Evolutionary conservation across 2,329 filamentous ascomycete genomes (phyloP).

Genomic region (Plectosphaerella plurivora): DNA sequence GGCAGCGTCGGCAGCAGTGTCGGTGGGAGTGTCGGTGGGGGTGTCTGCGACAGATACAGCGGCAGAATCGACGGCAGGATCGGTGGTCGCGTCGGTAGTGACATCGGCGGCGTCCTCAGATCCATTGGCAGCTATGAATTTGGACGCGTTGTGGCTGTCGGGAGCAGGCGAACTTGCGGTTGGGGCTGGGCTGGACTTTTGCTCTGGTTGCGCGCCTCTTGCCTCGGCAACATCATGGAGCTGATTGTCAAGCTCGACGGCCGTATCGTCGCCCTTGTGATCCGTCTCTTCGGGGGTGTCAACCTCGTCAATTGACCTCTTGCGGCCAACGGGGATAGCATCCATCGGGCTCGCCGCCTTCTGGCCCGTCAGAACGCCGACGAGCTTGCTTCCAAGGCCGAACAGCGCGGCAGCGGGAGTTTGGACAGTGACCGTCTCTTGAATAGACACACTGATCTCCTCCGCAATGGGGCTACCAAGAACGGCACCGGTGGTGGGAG

Average conservation of each 20-base stretch:
- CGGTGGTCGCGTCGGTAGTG: no score
- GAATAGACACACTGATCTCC: background rate
- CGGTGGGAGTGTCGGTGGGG: no score
- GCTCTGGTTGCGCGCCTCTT: background rate
- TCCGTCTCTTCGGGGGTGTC: background rate
- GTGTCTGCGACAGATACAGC: no score
- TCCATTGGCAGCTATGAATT: no score
- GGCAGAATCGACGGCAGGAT: no score
- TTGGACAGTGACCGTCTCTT: background rate
- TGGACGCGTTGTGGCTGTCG: no score
- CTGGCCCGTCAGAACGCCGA: background rate
- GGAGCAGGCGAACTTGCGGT: no score
- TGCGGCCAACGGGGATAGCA: background rate
- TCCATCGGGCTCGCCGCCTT: background rate
- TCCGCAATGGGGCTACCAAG: background rate
- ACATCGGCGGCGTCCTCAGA: no score
- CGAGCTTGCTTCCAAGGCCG: background rate
- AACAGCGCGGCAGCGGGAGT: background rate
- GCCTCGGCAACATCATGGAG: background rate
- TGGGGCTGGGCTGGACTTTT: background rate
- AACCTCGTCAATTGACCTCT: constrained; percentile 10
- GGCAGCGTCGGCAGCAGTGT: no score
- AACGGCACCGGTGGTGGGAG: background rate
- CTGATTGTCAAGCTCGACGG: background rate
- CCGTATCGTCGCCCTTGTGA: background rate